phyloP scores from a whole-genome alignment of 192 early-diverging fungal species.

The Paraglomus brasilianum region DNA sequence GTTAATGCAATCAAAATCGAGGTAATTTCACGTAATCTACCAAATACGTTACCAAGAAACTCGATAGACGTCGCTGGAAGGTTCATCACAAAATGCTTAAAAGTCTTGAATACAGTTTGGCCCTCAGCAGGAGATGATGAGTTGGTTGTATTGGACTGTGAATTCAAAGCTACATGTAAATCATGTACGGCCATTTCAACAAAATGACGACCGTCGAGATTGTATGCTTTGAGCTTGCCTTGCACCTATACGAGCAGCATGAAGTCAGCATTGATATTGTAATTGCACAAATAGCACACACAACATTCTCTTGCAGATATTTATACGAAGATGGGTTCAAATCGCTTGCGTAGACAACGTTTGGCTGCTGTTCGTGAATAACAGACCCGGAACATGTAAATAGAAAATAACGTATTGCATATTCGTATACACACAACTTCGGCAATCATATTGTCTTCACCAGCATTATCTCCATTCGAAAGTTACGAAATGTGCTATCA shows the following conservation, averaged over 20 bases:
- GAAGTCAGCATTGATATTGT: not conserved
- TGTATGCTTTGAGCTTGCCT: conserved; percentile 68
- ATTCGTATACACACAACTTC: conserved; percentile 62
- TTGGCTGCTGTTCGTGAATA: conserved; percentile 70
- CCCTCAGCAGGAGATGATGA: conserved; percentile 30
- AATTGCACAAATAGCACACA: not conserved
- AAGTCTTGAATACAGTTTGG: conserved; percentile 52
- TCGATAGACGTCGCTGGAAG: conserved; percentile 95
- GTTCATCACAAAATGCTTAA: conserved; percentile 99
- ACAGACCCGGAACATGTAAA: not conserved
- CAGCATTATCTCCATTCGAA: conserved; percentile 97
- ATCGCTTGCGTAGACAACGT: conserved; percentile 93
- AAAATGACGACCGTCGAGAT: conserved; percentile 91
- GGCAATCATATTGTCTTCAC: conserved; percentile 81
- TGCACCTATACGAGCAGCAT: conserved; percentile 46
- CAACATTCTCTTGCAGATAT: conserved; percentile 77
- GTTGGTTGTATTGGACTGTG: conserved; percentile 9
- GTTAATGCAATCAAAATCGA: not conserved
- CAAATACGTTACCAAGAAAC: conserved; percentile 71
- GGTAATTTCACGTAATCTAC: not conserved
- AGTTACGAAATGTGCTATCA: conserved; percentile 93
- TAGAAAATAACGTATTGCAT: too few relatives aligned
- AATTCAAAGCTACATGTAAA: conserved; percentile 47
- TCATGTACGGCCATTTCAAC: conserved; percentile 74
- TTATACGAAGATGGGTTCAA: conserved; percentile 89